These are phyloP conservation scores for Pythium vanterpoolii DNA, from an alignment of 352 stramenopile species.

Conservation along the genomic window DNA sequence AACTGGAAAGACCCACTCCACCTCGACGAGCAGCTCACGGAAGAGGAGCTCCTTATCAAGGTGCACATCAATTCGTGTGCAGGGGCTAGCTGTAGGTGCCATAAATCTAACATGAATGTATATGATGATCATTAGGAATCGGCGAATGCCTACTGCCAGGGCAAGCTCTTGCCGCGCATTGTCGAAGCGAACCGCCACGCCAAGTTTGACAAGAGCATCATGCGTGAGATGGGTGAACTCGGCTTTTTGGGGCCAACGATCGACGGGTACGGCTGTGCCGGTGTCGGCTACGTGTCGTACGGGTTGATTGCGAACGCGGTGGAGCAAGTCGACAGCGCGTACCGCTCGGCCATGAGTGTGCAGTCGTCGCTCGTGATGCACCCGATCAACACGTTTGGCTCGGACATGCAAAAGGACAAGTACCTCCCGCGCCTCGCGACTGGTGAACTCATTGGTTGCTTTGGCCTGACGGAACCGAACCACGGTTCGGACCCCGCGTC, in stretches of 20 bases:
- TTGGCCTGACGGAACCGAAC: constrained; percentile 98
- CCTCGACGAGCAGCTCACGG: constrained; percentile 75
- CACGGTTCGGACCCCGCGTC: constrained; percentile 95
- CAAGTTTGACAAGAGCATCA: constrained; percentile 92
- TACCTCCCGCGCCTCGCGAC: constrained; percentile 94
- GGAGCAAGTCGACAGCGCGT: constrained; percentile 95
- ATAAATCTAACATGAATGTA: not conserved
- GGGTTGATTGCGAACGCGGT: constrained; percentile 96
- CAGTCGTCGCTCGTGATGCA: constrained; percentile 98
- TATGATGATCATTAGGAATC: constrained; percentile 66
- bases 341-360: constrained; percentile 97
- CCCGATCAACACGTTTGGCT: constrained; percentile 97
- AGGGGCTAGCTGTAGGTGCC: not conserved
- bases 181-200: constrained; percentile 94
- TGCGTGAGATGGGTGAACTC: constrained; percentile 93
- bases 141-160: constrained; percentile 92
- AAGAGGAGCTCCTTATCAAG: constrained; percentile 91
- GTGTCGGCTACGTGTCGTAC: constrained; percentile 95
- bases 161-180: constrained; percentile 92
- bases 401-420: constrained; percentile 93
- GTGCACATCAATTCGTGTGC: constrained; percentile 22
- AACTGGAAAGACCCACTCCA: constrained; percentile 83
- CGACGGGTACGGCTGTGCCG: constrained; percentile 93
- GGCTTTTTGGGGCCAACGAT: constrained; percentile 95
- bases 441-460: constrained; percentile 97